Evolutionary conservation across 352 stramenopile species (phyloP).

Genomic region (Phytophthora fragariaefolia): DNA sequence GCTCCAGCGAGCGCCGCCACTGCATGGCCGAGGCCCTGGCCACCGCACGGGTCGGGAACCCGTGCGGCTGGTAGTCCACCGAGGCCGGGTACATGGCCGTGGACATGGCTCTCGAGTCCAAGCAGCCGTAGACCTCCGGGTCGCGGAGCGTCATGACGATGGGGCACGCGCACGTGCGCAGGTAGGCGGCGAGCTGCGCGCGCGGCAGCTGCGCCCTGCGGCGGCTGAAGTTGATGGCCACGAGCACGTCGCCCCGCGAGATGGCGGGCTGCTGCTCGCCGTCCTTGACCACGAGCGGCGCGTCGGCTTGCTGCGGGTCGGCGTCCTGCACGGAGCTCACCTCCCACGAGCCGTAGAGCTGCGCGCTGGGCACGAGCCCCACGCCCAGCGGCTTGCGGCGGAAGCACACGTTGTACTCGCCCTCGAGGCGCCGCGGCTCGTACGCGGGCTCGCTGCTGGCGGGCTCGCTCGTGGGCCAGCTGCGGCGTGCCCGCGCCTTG

Average conservation of each 20-base stretch:
- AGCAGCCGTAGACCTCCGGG: slow-evolving; percentile 60
- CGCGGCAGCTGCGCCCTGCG: slow-evolving; percentile 56
- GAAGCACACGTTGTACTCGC: slow-evolving; percentile 79
- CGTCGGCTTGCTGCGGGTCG: slow-evolving; percentile 13
- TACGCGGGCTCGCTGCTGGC: slow-evolving; percentile 52
- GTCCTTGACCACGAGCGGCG: slow-evolving; percentile 6
- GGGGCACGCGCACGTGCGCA: slow-evolving; percentile 52
- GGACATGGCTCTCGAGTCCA: slow-evolving; percentile 66
- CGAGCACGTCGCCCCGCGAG: slow-evolving; percentile 60
- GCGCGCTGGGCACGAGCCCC: slow-evolving; percentile 78
- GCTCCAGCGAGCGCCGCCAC: slow-evolving; percentile 64
- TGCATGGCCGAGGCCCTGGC: slow-evolving; percentile 68
- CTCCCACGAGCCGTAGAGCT: slow-evolving; percentile 83
- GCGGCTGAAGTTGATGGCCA: slow-evolving; percentile 69
- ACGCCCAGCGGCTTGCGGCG: slow-evolving; percentile 69
- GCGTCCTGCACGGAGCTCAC: slow-evolving; percentile 56
- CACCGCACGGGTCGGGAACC: slow-evolving; percentile 45
- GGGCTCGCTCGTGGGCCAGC: slow-evolving; percentile 27
- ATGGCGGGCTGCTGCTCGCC: slow-evolving; percentile 33
- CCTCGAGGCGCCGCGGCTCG: slow-evolving; percentile 53
- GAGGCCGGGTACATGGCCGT: slow-evolving; percentile 81
- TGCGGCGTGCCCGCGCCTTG: slow-evolving; percentile 9
- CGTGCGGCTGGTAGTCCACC: slow-evolving; percentile 55
- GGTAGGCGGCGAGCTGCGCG: slow-evolving; percentile 47
- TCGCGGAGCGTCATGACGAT: slow-evolving; percentile 76